These are phyloP conservation scores for Rhizoctonia solani DNA, from an alignment of 1,284 basidiomycete genomes.

Conservation along the genomic window DNA sequence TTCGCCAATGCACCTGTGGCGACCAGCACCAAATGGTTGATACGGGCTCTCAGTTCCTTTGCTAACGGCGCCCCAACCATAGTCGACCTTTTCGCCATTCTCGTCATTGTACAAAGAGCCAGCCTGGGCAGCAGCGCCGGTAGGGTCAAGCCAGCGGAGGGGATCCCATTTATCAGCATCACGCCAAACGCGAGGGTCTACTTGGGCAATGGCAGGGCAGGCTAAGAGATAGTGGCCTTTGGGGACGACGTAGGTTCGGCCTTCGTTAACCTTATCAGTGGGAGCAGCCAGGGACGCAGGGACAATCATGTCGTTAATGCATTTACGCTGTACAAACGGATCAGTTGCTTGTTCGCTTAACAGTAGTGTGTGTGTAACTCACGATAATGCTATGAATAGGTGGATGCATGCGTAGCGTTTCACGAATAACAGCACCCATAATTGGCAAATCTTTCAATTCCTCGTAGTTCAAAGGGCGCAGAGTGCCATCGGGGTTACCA, in stretches of 20 bases:
- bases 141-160: conserved; percentile 79
- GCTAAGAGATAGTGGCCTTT: conserved; percentile 92
- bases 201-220: conserved; percentile 85
- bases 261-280: conserved; percentile 24
- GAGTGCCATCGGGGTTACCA: conserved; percentile 68
- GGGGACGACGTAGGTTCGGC: conserved; percentile 78
- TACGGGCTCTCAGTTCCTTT: conserved; percentile 92
- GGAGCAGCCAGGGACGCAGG: conserved; percentile 71
- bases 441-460: conserved; percentile 82
- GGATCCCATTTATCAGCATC: conserved; percentile 78
- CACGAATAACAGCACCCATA: conserved; percentile 88
- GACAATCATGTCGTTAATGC: conserved; percentile 70
- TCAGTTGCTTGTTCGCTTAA: neutral
- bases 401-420: conserved; percentile 90
- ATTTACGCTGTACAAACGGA: conserved; percentile 67
- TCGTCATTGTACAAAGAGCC: conserved; percentile 74
- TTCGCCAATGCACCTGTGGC: conserved; percentile 94
- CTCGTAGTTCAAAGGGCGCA: conserved; percentile 85
- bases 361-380: conserved; percentile 8
- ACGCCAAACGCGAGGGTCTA: conserved; percentile 86
- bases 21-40: conserved; percentile 95
- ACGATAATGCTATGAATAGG: conserved; percentile 86
- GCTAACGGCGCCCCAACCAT: conserved; percentile 91
- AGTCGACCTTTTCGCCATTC: conserved; percentile 88
- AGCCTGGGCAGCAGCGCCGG: conserved; percentile 76